These are phyloP conservation scores for Septoria linicola DNA, from an alignment of 2,329 filamentous ascomycete genomes.

Conservation along the genomic window DNA sequence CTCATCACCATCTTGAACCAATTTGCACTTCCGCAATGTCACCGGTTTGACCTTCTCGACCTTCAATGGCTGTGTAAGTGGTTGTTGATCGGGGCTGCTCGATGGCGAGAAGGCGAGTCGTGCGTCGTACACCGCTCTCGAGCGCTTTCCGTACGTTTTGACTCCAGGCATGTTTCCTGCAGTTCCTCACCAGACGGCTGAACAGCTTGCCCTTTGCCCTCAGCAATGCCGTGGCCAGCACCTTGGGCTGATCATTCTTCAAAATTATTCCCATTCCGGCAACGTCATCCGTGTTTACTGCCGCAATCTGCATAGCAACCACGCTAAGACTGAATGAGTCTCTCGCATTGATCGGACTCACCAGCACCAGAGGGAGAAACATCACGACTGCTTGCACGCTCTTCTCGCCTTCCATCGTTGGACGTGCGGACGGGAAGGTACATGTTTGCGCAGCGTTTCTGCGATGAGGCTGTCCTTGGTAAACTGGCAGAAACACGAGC, in stretches of 20 bases:
- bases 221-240: not conserved
- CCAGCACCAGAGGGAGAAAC: constrained; percentile 8
- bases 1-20: not conserved
- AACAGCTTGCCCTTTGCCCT: not conserved
- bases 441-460: not conserved
- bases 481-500: no score
- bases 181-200: not conserved
- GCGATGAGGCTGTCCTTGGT: no score
- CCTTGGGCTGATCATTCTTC: not conserved
- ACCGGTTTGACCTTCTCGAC: constrained; percentile 6
- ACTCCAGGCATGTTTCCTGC: constrained; percentile 36
- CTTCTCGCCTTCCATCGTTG: constrained; percentile 1
- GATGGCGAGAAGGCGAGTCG: constrained; percentile 22
- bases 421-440: not conserved
- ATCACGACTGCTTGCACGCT: constrained; percentile 9
- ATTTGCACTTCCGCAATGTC: constrained; percentile 8
- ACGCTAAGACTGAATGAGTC: not conserved
- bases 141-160: constrained; percentile 41
- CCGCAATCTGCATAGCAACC: not conserved
- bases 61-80: constrained; percentile 11
- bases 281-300: not conserved
- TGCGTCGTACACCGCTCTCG: constrained; percentile 32
- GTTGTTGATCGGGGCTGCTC: constrained; percentile 29
- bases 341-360: not conserved
- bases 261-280: not conserved